phyloP scores from a whole-genome alignment of 306 rosid genomes.

The Erythrophleum fordii region DNA sequence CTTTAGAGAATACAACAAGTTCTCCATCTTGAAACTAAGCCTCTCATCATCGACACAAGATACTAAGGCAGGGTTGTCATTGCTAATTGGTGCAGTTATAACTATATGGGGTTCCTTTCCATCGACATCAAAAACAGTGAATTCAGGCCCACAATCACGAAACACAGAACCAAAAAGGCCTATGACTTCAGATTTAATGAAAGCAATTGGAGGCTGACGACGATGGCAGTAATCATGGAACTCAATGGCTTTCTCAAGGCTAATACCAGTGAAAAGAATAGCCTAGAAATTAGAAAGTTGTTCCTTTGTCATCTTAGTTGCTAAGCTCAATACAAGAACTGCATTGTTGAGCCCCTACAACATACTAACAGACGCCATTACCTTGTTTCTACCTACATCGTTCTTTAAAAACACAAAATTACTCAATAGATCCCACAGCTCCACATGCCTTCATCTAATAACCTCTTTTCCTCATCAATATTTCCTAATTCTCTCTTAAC shows the following conservation, averaged over 20 bases:
- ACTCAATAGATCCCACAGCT: constrained; percentile 83
- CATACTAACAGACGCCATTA: constrained; percentile 73
- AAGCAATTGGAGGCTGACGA: constrained; percentile 89
- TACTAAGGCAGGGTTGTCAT: too few species aligned
- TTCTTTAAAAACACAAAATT: constrained; percentile 66
- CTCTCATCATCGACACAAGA: too few species aligned
- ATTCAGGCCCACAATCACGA: constrained; percentile 92
- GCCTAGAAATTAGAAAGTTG: constrained; percentile 69
- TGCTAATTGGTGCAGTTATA: constrained; percentile 88
- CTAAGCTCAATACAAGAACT: too few species aligned
- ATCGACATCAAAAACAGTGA: constrained; percentile 87
- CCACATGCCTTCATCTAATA: constrained; percentile 80
- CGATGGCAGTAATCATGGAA: constrained; percentile 81
- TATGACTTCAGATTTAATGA: constrained; percentile 83
- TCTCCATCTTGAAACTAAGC: too few species aligned
- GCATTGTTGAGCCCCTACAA: too few species aligned
- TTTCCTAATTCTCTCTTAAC: too few species aligned
- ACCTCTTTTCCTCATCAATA: too few species aligned
- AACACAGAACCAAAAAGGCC: constrained; percentile 94
- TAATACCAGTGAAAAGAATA: constrained; percentile 80
- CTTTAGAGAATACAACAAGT: constrained; percentile 95
- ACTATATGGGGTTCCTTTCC: constrained; percentile 94
- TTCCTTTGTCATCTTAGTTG: too few species aligned
- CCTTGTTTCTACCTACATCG: constrained; percentile 79
- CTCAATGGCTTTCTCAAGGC: constrained; percentile 76